Percentiles rank a stretch among this genome's conserved stretches.
These are phyloP conservation scores for Suillus bovinus DNA, from an alignment of 768 basidiomycete genomes.

Conservation along the genomic window DNA sequence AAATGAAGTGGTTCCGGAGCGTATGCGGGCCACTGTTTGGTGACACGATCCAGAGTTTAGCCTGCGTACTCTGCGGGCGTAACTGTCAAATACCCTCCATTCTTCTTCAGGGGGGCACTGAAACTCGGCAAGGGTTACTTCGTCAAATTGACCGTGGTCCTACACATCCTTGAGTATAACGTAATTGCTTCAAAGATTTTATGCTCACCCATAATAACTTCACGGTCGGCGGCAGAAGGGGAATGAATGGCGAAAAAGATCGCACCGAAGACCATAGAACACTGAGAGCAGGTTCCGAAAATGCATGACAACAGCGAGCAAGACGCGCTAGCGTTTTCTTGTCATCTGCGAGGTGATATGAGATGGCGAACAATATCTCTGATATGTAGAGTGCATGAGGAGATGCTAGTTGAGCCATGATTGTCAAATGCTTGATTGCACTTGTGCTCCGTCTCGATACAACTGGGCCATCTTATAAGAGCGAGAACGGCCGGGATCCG, in stretches of 20 bases:
- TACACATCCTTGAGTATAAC: not conserved
- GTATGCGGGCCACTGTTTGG: slow-evolving; percentile 9
- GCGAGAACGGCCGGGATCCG: not conserved
- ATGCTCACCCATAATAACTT: slow-evolving; percentile 17
- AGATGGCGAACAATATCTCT: slow-evolving; percentile 15
- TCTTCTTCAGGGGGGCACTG: slow-evolving; percentile 16
- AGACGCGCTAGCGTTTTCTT: slow-evolving; percentile 12
- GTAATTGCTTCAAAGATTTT: too few species aligned
- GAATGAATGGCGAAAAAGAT: slow-evolving; percentile 16
- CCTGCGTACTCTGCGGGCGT: slow-evolving; percentile 18
- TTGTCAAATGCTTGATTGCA: not conserved
- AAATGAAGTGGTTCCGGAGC: not conserved
- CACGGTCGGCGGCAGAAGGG: slow-evolving; percentile 14
- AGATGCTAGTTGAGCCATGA: not conserved
- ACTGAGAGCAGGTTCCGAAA: slow-evolving; percentile 16
- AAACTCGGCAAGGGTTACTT: slow-evolving; percentile 5
- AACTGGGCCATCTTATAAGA: not conserved
- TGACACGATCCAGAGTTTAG: slow-evolving; percentile 11
- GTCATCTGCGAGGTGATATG: slow-evolving; percentile 15
- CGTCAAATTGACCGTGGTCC: slow-evolving; percentile 1
- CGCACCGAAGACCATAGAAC: slow-evolving; percentile 20
- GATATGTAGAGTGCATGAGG: slow-evolving; percentile 15
- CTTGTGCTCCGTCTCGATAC: not conserved
- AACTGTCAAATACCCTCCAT: slow-evolving; percentile 18
- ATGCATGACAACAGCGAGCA: slow-evolving; percentile 12